Base-by-base conservation (phyloP, 169 alveolate species). In the Hepatocystis sp. region DNA sequence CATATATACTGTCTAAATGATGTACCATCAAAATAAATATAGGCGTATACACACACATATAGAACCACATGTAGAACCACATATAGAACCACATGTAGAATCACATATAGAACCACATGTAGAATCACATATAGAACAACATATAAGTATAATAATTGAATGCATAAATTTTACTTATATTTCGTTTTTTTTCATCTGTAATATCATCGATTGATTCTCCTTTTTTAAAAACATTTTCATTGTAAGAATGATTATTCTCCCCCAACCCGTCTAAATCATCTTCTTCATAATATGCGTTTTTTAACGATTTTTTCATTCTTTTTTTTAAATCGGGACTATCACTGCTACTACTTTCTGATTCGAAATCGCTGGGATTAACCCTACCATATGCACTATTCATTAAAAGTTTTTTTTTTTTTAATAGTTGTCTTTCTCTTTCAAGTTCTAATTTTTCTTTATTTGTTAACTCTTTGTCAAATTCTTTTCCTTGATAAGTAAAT, bases 281-380 rank as follows among this genome's bases (percentile, higher is more conserved):
- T n/a, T n/a, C n/a, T n/a, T n/a, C n/a, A n/a, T n/a, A n/a, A 42
- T 61, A 63, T 2, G 66, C 23, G 21, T 44, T 36, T 28, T 53
- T 63, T 13, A 61, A 25, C 2, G 27, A n/a, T 34, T 61, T 63
- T 7, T 81, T 49, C 17, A 61, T 49, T 44, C 32, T 64, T 28
- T 81, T 81, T 39, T 36, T 23, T 4, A 23, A 10, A 7, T 60
- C 10, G 10, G 47, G 47, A 36, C 78, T 27, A 32, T 19, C 47
- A 36, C 68, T 63, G 13, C 34, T 25, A 19, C 67, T 61, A 55
- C 84, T 81, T 49, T 81, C 89, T 2, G 89, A 81, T 53, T 81
- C 89, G 21, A 81, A 81, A 32, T 81, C 89, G 56, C 89, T 81
- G 27, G 32, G 27, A 28, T 81, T 81, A n/a, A 81, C 67, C 60